These are phyloP conservation scores for Hypericum perforatum DNA, from an alignment of 345 rosid genomes.

Conservation along the genomic window DNA sequence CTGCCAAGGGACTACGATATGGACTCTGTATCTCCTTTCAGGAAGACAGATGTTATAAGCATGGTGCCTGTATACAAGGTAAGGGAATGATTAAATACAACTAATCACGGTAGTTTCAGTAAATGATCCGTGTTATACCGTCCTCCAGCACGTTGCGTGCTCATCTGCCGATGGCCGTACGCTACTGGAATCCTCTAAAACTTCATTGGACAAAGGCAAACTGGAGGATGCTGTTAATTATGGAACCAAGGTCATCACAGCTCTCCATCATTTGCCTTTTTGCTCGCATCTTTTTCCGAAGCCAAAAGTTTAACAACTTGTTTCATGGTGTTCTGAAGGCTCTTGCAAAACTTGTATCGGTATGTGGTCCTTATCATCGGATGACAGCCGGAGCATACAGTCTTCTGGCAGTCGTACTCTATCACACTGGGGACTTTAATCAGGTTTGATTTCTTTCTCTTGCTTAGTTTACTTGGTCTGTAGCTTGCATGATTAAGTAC, in stretches of 20 bases:
- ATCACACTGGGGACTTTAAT: constrained; percentile 30
- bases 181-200: constrained; percentile 23
- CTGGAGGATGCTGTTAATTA: constrained; percentile 29
- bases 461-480: too few relatives aligned
- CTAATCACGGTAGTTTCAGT: background rate
- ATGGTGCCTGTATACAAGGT: constrained; percentile 28
- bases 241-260: constrained; percentile 21
- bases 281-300: constrained; percentile 1
- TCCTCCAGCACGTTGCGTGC: constrained; percentile 27
- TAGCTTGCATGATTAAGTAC: too few relatives aligned
- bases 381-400: constrained; percentile 33
- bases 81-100: background rate
- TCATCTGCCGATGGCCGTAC: constrained; percentile 32
- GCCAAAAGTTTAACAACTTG: constrained; percentile 7
- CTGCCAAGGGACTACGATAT: constrained; percentile 27
- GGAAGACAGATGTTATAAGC: constrained; percentile 23
- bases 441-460: constrained; percentile 39
- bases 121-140: constrained; percentile 10
- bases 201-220: constrained; percentile 27
- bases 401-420: constrained; percentile 26
- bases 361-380: constrained; percentile 30
- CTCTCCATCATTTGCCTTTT: constrained; percentile 8
- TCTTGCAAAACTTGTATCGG: constrained; percentile 25
- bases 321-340: constrained; percentile 25
- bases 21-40: constrained; percentile 21